Percentiles rank a stretch among this genome's conserved stretches.
phyloP scores from a whole-genome alignment of 2,329 filamentous ascomycete genomes.

The Ophiocordyceps camponoti-floridani region DNA sequence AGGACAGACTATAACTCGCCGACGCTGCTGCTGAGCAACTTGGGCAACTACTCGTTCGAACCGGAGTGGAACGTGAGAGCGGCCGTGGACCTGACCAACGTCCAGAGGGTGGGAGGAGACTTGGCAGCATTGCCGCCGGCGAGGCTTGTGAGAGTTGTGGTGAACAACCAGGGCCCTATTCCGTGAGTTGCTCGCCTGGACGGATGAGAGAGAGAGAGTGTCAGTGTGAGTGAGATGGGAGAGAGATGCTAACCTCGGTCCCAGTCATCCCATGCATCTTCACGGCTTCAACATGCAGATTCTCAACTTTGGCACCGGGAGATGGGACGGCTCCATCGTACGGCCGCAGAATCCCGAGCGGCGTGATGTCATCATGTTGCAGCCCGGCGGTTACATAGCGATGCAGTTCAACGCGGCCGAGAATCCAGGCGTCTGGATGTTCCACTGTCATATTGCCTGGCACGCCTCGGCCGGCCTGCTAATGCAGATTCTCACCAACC shows the following conservation, averaged over 20 bases:
- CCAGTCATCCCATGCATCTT: constrained; percentile 46
- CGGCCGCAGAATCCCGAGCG: constrained; percentile 28
- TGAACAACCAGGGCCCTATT: constrained; percentile 32
- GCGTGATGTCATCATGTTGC: constrained; percentile 31
- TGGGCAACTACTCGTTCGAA: constrained; percentile 32
- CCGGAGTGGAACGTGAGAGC: constrained; percentile 37
- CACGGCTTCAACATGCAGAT: constrained; percentile 59
- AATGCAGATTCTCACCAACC: constrained; percentile 28
- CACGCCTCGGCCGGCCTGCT: constrained; percentile 35
- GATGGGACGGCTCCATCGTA: constrained; percentile 25
- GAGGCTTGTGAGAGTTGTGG: constrained; percentile 36
- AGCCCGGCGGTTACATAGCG: constrained; percentile 25
- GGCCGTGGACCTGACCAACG: constrained; percentile 29
- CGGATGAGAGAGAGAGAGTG: no score
- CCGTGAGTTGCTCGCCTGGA: constrained; percentile 18
- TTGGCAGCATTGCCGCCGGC: constrained; percentile 26
- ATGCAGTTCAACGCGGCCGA: constrained; percentile 28
- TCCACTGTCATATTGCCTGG: constrained; percentile 40
- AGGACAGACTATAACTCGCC: constrained; percentile 42
- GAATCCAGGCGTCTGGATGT: constrained; percentile 31
- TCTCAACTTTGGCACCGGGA: constrained; percentile 31
- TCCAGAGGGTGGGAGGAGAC: constrained; percentile 40
- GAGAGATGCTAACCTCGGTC: no score
- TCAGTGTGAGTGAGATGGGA: neutral
- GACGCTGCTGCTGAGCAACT: constrained; percentile 30